Evolutionary conservation across 2,329 filamentous ascomycete genomes (phyloP), one percentile per base, ranked within the genome.

Genomic region (Hypoxylon sp.): DNA sequence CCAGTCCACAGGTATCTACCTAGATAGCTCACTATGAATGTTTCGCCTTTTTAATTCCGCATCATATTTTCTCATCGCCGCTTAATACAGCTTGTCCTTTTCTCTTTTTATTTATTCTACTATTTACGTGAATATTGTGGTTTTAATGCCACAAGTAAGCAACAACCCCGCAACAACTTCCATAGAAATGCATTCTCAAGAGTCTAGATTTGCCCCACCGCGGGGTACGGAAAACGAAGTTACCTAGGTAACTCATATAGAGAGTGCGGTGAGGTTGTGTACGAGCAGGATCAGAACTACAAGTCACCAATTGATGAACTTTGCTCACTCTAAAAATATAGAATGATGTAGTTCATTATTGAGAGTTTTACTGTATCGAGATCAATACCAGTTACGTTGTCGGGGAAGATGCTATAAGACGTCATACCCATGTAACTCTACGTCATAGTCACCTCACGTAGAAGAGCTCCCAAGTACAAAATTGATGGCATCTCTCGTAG

Each of bases 381-480:
- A 24, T 46, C 42, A 32, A 56, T 56, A 29, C 4, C 10, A 37
- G 13, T 44, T 46, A n/a, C 47, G 17, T 21, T 64, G 53, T 32
- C 63, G 57, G 39, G 47, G 52, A 48, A 21, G 27, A 7, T 24
- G 8, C 37, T 62, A 29, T 67, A 60, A 19, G 52, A 70, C 67
- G 67, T 70, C 64, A 70, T 70, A 47, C 8, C 32, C 24, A 56
- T 67, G 64, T 67, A 67, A 64, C 60, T 5, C 37, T 70, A 70
- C 67, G 67, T 70, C 67, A 70, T 67, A 27, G 39, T 52, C 67
- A 59, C 62, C 62, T 69, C 67, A 60, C 32, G 21, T 42, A 52
- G 13, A 27, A 55, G 13, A 17, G 21, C 46, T 54, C 24, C n/a
- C 0, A 57, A 39, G 19, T 64, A 61, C 47, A 62, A 57, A 67